These are phyloP conservation scores for Blastomyces gilchristii DNA, from an alignment of 2,329 filamentous ascomycete species.

Conservation along the genomic window DNA sequence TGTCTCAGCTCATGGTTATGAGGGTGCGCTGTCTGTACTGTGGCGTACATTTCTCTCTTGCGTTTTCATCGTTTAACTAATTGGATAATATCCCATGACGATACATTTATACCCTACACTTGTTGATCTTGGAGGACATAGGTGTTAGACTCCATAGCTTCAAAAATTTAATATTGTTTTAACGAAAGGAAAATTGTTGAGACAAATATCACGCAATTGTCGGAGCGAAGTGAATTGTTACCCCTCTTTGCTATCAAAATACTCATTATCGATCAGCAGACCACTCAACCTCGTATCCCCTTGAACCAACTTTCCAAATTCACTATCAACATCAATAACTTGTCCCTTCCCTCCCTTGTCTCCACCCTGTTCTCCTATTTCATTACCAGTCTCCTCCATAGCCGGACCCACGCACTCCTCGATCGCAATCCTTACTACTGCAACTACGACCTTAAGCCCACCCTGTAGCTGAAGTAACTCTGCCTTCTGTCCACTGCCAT, in stretches of 20 bases:
- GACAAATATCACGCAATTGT: not conserved
- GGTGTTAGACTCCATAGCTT: not conserved
- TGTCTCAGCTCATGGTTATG: not conserved
- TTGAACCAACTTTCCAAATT: slow-evolving; percentile 28
- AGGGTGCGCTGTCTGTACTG: too few relatives aligned
- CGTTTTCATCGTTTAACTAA: slow-evolving; percentile 4
- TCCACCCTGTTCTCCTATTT: slow-evolving; percentile 15
- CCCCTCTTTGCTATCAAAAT: not conserved
- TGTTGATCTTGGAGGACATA: not conserved
- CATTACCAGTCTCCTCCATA: not conserved
- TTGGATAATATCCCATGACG: not conserved
- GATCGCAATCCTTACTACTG: slow-evolving; percentile 24
- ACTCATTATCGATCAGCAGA: slow-evolving; percentile 18
- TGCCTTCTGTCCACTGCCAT: slow-evolving; percentile 5
- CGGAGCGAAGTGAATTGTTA: not conserved
- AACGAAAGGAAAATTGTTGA: not conserved
- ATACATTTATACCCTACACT: not conserved
- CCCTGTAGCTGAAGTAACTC: slow-evolving; percentile 19
- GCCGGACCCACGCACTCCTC: slow-evolving; percentile 1
- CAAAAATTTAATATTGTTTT: not conserved
- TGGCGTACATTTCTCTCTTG: not conserved
- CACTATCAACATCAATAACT: slow-evolving; percentile 24
- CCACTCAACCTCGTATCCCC: slow-evolving; percentile 26
- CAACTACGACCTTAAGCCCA: slow-evolving; percentile 22
- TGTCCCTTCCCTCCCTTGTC: slow-evolving; percentile 16